A percentile compares a stretch with the other conserved stretches of the same genome.
phyloP scores from a whole-genome alignment of 805 yeast genomes.

The Candida ipomoeae region DNA sequence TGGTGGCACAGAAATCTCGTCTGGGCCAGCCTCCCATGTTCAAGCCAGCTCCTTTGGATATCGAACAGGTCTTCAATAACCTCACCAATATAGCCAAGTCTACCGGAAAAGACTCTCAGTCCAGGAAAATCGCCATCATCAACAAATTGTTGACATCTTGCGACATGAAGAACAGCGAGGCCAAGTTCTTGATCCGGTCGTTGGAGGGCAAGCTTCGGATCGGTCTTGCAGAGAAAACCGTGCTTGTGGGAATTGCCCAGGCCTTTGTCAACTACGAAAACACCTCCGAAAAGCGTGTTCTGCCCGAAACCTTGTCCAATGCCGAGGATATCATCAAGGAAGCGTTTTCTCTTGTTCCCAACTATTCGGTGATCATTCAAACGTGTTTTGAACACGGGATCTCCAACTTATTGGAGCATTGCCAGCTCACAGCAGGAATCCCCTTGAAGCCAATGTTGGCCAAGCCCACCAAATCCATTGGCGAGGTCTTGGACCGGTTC shows the following conservation, averaged over 20 bases:
- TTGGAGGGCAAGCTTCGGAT: slow-evolving; percentile 90
- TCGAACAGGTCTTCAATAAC: slow-evolving; percentile 66
- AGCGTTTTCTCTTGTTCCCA: slow-evolving; percentile 86
- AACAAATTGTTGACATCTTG: slow-evolving; percentile 84
- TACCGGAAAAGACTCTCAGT: slow-evolving; percentile 80
- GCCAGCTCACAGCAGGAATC: slow-evolving; percentile 82
- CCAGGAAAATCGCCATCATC: slow-evolving; percentile 70
- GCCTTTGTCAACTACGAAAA: slow-evolving; percentile 66
- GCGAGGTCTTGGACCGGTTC: slow-evolving; percentile 88
- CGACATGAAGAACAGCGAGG: slow-evolving; percentile 63
- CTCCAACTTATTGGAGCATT: slow-evolving; percentile 55
- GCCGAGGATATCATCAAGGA: slow-evolving; percentile 82
- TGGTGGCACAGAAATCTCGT: slow-evolving; percentile 80
- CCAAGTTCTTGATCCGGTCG: slow-evolving; percentile 85
- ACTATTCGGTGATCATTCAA: slow-evolving; percentile 74
- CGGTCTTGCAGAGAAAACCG: slow-evolving; percentile 92
- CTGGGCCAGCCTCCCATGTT: slow-evolving; percentile 89
- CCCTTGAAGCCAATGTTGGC: slow-evolving; percentile 98
- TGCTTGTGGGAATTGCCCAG: slow-evolving; percentile 76
- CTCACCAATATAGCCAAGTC: slow-evolving; percentile 72
- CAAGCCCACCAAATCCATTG: slow-evolving; percentile 89
- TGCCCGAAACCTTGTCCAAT: slow-evolving; percentile 44
- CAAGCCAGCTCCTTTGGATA: slow-evolving; percentile 77
- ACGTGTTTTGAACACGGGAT: slow-evolving; percentile 68
- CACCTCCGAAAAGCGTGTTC: slow-evolving; percentile 18